Percentiles rank a stretch among this genome's conserved stretches.
Evolutionary conservation across 495 filamentous ascomycete species (phyloP).

Genomic region (Xylaria intraflava): DNA sequence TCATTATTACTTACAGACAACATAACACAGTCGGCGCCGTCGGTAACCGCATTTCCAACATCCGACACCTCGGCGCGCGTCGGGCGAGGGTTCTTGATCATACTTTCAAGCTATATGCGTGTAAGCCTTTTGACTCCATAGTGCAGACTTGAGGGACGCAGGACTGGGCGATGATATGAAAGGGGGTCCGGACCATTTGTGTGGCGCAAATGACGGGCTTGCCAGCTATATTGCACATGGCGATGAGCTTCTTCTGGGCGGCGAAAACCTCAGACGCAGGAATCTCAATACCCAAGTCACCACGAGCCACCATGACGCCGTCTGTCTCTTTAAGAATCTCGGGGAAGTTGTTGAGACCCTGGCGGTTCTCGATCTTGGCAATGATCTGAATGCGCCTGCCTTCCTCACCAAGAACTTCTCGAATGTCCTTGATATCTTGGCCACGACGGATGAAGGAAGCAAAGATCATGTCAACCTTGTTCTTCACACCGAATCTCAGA

Average conservation of each 20-base stretch:
- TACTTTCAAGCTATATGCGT: constrained; percentile 64
- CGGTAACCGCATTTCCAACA: constrained; percentile 94
- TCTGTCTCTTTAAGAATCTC: constrained; percentile 95
- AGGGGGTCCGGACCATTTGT: constrained; percentile 31
- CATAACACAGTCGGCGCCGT: constrained; percentile 99
- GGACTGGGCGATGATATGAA: no score
- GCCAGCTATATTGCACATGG: constrained; percentile 98
- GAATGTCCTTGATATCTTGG: constrained; percentile 85
- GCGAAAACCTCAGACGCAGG: constrained; percentile 97
- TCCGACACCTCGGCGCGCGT: constrained; percentile 97
- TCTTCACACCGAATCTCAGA: constrained; percentile 91
- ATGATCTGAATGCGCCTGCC: constrained; percentile 98
- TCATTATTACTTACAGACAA: constrained; percentile 49
- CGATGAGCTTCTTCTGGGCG: constrained; percentile 99
- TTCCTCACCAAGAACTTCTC: constrained; percentile 83
- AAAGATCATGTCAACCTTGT: constrained; percentile 98
- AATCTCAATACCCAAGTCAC: constrained; percentile 97
- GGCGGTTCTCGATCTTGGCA: constrained; percentile 99
- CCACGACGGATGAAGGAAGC: constrained; percentile 95
- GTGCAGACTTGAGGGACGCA: no score
- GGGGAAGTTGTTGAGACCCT: constrained; percentile 95
- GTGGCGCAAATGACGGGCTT: constrained; percentile 93
- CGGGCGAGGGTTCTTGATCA: constrained; percentile 98
- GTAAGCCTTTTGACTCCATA: constrained; percentile 57
- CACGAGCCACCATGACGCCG: constrained; percentile 99